Evolutionary conservation across 139 green algal species (phyloP), one percentile per base, ranked within the genome.

Genomic region (Pseudopediastrum boryanum): DNA sequence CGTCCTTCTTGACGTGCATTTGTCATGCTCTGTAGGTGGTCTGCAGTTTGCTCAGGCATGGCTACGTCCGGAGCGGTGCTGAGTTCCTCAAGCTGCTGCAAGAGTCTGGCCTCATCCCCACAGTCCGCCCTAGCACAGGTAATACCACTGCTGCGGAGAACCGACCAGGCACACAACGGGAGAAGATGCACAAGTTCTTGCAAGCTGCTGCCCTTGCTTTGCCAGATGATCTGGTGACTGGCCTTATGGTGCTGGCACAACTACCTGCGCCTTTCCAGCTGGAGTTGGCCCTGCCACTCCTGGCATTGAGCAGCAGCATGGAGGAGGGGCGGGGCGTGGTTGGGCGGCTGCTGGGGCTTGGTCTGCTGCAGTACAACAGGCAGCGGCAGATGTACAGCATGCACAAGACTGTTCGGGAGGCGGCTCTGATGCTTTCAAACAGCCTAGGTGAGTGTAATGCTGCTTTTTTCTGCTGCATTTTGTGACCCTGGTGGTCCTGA

Each of bases 351-450:
- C 62, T 81, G 31, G 44, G 48, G 35, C 35, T 81, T 25, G 74
- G 74, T 3, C 10, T 81, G 31, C 44, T 81, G 23, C 52, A 38
- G 44, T 81, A 64, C 43, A 71, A 74, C 43, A 33, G 62, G 4
- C 62, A 43, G 27, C 44, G 62, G 74, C 74, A 72, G 62, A n/a
- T 54, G 33, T 81, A 72, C 62, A 74, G 36, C 13, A 73, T 81
- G 74, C 74, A 71, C 35, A 64, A 46, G n/a, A 33, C 63, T 25
- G 74, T 81, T 13, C 43, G 74, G 0, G 44, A 80, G 31, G 74
- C 74, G 43, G 74, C 74, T 10, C 36, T 36, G 31, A 12, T 74
- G 74, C 74, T 81, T 62, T 43, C 51, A 48, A 36, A 74, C 46
- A 74, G 54, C 42, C 62, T 81, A 23, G 74, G 74, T 81, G 25